A percentile compares a stretch with the other conserved stretches of the same genome.
phyloP scores from a whole-genome alignment of 352 stramenopile genomes.

The Phytophthora sp. region DNA sequence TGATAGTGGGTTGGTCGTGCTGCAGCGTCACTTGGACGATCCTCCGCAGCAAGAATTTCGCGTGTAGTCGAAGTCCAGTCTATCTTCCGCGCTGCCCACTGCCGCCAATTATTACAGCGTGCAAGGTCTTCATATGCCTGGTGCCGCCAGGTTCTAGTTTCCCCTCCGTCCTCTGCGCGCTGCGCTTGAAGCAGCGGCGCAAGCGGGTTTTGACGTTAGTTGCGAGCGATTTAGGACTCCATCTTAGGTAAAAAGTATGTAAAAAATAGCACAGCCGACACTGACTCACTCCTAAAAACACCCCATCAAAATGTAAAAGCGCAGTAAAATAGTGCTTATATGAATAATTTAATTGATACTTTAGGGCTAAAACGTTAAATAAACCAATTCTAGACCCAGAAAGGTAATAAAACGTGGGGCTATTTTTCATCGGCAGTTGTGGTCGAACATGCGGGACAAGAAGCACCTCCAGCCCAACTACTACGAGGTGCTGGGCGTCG shows the following conservation, averaged over 20 bases:
- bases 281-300: slow-evolving; percentile 9
- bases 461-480: slow-evolving; percentile 48
- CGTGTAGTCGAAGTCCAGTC: slow-evolving; percentile 25
- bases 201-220: slow-evolving; percentile 32
- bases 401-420: slow-evolving; percentile 12
- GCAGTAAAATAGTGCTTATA: too few species aligned
- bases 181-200: slow-evolving; percentile 26
- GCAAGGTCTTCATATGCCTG: slow-evolving; percentile 15
- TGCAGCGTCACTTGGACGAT: slow-evolving; percentile 54
- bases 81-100: not conserved
- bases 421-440: slow-evolving; percentile 1
- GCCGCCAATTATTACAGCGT: not conserved
- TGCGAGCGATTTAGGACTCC: slow-evolving; percentile 21
- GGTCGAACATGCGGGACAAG: slow-evolving; percentile 11
- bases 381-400: too few species aligned
- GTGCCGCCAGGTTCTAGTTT: slow-evolving; percentile 9
- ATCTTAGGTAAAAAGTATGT: slow-evolving; percentile 23
- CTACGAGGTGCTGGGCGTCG: slow-evolving; percentile 70
- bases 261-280: slow-evolving; percentile 36
- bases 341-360: too few species aligned
- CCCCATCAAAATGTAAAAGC: not conserved
- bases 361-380: too few species aligned
- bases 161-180: slow-evolving; percentile 11
- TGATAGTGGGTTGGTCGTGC: slow-evolving; percentile 22
- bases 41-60: slow-evolving; percentile 35